phyloP scores from a whole-genome alignment of 257 asterid genomes.

The Thymus mandschuricus region DNA sequence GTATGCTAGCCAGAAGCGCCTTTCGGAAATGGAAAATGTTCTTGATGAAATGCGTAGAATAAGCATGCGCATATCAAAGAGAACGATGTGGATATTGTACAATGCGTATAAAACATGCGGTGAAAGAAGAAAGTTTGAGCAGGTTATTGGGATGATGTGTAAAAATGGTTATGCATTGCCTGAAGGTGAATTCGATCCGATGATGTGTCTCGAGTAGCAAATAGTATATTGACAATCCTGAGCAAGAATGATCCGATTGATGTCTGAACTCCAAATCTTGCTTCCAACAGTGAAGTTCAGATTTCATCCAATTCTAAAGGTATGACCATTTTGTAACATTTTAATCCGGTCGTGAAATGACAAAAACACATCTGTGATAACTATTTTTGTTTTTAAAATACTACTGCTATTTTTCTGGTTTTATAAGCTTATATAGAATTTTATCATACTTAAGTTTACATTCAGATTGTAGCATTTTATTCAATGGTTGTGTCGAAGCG shows the following conservation, averaged over 20 bases:
- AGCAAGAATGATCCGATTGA: conserved; percentile 28
- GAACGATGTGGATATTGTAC: conserved; percentile 66
- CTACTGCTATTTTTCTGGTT: not conserved
- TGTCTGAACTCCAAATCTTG: conserved; percentile 24
- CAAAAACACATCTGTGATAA: too few relatives aligned
- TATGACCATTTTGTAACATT: not conserved
- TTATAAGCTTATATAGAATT: not conserved
- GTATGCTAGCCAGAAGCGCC: conserved; percentile 68
- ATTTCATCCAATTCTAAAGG: conserved; percentile 35
- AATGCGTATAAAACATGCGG: conserved; percentile 55
- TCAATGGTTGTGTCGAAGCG: too few relatives aligned
- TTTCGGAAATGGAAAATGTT: conserved; percentile 85
- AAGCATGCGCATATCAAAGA: conserved; percentile 56
- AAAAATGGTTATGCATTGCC: conserved; percentile 58
- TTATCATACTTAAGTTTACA: not conserved
- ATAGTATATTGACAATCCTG: conserved; percentile 16
- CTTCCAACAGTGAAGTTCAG: conserved; percentile 19
- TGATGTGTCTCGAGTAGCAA: conserved; percentile 17
- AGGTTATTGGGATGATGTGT: conserved; percentile 70
- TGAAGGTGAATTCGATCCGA: conserved; percentile 32
- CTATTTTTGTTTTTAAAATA: too few relatives aligned
- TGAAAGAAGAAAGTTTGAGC: conserved; percentile 56
- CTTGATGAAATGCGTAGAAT: conserved; percentile 67
- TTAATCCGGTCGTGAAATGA: too few relatives aligned
- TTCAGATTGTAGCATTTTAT: not conserved